Base-by-base conservation (phyloP, 768 basidiomycete species). In the Sporobolomyces roseus region DNA sequence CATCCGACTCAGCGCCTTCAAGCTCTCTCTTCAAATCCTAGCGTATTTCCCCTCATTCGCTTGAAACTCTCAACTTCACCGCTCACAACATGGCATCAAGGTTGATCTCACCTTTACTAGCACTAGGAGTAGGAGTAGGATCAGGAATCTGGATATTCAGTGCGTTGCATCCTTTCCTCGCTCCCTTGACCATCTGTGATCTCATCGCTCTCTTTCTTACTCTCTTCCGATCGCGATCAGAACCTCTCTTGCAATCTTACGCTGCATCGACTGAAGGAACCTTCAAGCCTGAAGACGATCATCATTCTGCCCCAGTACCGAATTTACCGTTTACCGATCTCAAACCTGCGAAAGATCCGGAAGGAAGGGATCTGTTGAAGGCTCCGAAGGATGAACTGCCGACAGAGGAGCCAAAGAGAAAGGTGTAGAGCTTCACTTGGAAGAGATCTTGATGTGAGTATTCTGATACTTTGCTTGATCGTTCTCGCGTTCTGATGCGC, bases 281-380 rank as follows among this genome's bases (percentile, higher is more conserved):
- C 17, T 73, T 73, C 61, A 58, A 46, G 16, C 71, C 71, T 21
- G 61, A 65, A 51, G 68, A 68, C 64, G 71, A 73, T 51, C 61
- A 69, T 46, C 71, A 73, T 53, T 38, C 71, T 2, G 71, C 66
- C 2, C 62, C 66, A 27, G 63, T 65, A 2, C 71, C 71, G 0
- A 43, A 63, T 1, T 45, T 72, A 0, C 71, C 71, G 3, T 52
- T 38, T 12, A 72, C 71, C 5, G 30, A n/a, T 16, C 52, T 71
- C 0, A 29, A 48, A 13, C 70, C 70, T 3, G 70, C 45, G 21
- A 66, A 68, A 50, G 61, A 55, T 41, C 29, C 36, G 1, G 70
- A 74, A 45, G 63, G 50, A 14, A 52, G 45, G 23, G 67, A 70
- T 46, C 55, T 71, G 2, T 36, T 65, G 27, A 52, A 68, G 12